Percentiles rank a stretch among this genome's conserved stretches.
Conservation (phyloP, 495 filamentous ascomycete genomes). For the Tetracladium setigerum region DNA sequence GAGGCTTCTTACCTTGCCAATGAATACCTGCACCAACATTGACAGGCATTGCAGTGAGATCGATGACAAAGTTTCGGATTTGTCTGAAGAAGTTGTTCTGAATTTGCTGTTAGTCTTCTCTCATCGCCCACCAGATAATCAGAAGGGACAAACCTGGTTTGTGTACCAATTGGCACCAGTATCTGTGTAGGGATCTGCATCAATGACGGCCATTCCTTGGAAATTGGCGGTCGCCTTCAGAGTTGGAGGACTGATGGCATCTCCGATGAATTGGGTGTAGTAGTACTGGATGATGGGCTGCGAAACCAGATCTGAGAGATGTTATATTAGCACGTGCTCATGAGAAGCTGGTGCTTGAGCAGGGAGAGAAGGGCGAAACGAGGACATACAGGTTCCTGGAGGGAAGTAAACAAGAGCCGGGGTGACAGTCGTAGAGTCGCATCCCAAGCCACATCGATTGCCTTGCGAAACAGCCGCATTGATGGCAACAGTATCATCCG, state of each 20-base stretch:
- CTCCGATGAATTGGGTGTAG: slow-evolving; percentile 46
- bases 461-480: slow-evolving; percentile 75
- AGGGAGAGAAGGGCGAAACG: too few species aligned
- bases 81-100: slow-evolving; percentile 99
- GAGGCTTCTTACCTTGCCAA: slow-evolving; percentile 54
- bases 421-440: slow-evolving; percentile 72
- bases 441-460: slow-evolving; percentile 66
- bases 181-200: slow-evolving; percentile 73
- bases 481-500: slow-evolving; percentile 81
- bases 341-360: too few species aligned
- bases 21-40: slow-evolving; percentile 74
- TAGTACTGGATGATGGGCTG: slow-evolving; percentile 54
- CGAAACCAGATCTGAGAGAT: slow-evolving; percentile 49
- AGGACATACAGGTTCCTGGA: slow-evolving; percentile 56
- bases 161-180: slow-evolving; percentile 58
- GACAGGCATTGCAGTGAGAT: slow-evolving; percentile 63
- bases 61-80: slow-evolving; percentile 89
- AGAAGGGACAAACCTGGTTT: slow-evolving; percentile 35
- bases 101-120: not conserved
- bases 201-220: slow-evolving; percentile 80
- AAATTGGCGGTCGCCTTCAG: slow-evolving; percentile 71
- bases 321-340: too few species aligned
- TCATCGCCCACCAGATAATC: not conserved
- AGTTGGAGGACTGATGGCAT: slow-evolving; percentile 52
- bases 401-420: slow-evolving; percentile 78